Conservation (phyloP, 345 rosid species). For the Gynandropsis gynandra region DNA sequence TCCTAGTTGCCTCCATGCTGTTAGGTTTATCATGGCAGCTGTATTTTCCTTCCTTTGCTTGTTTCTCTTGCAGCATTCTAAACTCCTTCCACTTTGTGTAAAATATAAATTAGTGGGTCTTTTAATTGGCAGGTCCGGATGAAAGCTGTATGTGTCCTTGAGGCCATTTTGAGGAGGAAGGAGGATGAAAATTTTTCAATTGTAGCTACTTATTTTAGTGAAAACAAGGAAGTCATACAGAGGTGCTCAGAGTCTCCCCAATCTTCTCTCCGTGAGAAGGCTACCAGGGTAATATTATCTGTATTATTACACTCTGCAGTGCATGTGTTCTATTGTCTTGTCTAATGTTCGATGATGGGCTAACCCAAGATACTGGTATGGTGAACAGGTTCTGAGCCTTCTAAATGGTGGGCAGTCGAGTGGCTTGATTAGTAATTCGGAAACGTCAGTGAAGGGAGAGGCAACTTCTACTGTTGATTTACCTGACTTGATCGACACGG, state of each 20-base stretch:
- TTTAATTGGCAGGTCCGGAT: conserved; percentile 60
- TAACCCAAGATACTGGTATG: conserved; percentile 14
- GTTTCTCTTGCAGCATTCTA: conserved; percentile 5
- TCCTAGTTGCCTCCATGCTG: conserved; percentile 3
- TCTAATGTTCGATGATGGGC: conserved; percentile 6
- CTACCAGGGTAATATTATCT: conserved; percentile 53
- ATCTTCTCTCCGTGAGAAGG: conserved; percentile 80
- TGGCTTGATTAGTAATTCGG: conserved; percentile 35
- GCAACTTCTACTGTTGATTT: conserved; percentile 31
- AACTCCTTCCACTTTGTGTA: neutral
- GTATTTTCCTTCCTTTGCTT: neutral
- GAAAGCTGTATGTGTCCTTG: conserved; percentile 92
- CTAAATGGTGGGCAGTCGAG: conserved; percentile 48
- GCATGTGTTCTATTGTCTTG: conserved; percentile 9
- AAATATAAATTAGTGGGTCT: neutral
- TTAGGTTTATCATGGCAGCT: neutral
- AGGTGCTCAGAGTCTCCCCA: conserved; percentile 85
- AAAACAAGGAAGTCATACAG: conserved; percentile 54
- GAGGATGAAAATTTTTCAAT: conserved; percentile 59
- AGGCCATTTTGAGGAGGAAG: conserved; percentile 73
- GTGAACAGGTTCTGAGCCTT: conserved; percentile 66
- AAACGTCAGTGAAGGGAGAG: conserved; percentile 41
- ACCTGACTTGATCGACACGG: conserved; percentile 81
- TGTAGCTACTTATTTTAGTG: conserved; percentile 63
- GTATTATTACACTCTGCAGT: conserved; percentile 10